Conservation (phyloP, 1,284 basidiomycete genomes). For the Meira nashicola region DNA sequence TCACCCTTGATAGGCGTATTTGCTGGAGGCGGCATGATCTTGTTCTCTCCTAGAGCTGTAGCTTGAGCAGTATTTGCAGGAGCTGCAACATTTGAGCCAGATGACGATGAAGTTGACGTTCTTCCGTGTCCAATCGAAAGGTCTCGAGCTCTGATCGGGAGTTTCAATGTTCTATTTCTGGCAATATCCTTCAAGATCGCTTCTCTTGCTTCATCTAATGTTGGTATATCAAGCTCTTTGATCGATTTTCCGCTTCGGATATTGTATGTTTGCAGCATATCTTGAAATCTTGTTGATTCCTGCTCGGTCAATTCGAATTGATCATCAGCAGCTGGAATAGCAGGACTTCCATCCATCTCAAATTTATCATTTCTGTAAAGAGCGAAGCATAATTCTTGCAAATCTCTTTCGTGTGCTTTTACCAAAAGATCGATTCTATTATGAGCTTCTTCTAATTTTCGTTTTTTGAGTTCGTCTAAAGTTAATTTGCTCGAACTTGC, state of each 20-base stretch:
- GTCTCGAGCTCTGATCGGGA: constrained; percentile 3
- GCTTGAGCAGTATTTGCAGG: background rate
- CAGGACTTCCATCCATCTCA: constrained; percentile 8
- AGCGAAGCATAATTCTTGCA: constrained; percentile 11
- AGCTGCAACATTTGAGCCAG: background rate
- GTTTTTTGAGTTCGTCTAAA: constrained; percentile 8
- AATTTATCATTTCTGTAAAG: background rate
- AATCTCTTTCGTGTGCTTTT: constrained; percentile 5
- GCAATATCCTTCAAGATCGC: constrained; percentile 2
- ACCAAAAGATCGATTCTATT: background rate
- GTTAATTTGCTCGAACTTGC: constrained; percentile 12
- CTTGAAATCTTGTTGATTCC: background rate
- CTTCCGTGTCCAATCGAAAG: background rate
- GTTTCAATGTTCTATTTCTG: background rate
- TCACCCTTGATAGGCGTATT: background rate
- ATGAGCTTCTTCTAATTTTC: background rate
- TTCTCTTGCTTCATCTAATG: background rate
- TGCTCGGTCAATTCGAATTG: background rate
- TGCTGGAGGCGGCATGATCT: background rate
- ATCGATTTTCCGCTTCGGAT: background rate
- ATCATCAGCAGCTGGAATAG: constrained; percentile 12
- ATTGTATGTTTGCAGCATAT: background rate
- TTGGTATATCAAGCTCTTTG: constrained; percentile 3
- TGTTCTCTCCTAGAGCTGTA: background rate
- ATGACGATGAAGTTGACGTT: background rate